Evolutionary conservation across 192 early-diverging fungal species (phyloP).

Genomic region (Physocladia obscura): DNA sequence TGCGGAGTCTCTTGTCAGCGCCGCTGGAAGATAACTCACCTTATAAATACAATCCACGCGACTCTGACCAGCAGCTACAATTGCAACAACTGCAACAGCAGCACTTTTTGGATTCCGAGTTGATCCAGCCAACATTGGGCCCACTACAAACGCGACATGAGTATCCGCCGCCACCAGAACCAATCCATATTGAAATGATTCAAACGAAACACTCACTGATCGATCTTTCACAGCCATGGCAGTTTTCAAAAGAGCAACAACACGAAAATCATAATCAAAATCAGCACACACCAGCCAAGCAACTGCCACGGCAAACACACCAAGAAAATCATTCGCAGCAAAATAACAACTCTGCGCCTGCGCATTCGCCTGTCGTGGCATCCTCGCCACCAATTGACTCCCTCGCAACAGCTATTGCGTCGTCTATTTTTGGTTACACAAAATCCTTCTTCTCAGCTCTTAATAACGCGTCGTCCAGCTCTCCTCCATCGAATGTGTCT

Average conservation of each 20-base stretch:
- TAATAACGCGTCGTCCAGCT: not conserved
- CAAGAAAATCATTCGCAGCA: too few species aligned
- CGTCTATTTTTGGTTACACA: constrained; percentile 7
- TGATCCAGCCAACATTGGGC: not conserved
- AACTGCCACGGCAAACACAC: not conserved
- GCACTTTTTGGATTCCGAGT: not conserved
- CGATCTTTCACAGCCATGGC: not conserved
- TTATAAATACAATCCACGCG: not conserved
- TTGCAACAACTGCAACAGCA: not conserved
- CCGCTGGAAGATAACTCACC: too few species aligned
- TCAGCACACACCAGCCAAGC: not conserved
- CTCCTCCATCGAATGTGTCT: not conserved
- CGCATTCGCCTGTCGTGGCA: not conserved
- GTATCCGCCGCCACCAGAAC: not conserved
- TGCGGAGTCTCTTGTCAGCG: not conserved
- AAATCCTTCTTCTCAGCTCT: constrained; percentile 5
- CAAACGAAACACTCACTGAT: constrained; percentile 14
- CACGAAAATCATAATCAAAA: not conserved
- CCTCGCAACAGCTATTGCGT: too few species aligned
- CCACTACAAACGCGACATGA: not conserved
- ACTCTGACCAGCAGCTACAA: not conserved
- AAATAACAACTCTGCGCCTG: not conserved
- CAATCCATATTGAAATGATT: constrained; percentile 23
- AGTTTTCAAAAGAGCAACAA: not conserved
- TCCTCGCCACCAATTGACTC: not conserved